phyloP scores from a whole-genome alignment of 2,329 filamentous ascomycete genomes.

The Penicillium griseofulvum region DNA sequence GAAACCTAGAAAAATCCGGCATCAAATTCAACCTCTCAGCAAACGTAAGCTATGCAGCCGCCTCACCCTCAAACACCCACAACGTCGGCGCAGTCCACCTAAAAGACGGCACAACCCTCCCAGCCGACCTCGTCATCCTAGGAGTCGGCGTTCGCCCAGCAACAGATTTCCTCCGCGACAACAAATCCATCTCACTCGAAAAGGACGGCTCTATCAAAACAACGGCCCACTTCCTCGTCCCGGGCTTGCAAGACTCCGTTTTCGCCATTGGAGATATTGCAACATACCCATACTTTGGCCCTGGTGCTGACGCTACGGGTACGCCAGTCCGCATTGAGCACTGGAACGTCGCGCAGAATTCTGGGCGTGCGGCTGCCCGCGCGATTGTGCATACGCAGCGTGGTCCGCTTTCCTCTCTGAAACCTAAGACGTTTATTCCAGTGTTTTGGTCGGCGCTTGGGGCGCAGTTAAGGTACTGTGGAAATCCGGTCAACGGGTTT shows the following conservation, averaged over 20 bases:
- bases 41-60: slow-evolving; percentile 76
- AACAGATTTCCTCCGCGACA: slow-evolving; percentile 76
- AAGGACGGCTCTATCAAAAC: slow-evolving; percentile 82
- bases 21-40: slow-evolving; percentile 85
- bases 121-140: slow-evolving; percentile 86
- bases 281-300: slow-evolving; percentile 89
- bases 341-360: slow-evolving; percentile 97
- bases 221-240: slow-evolving; percentile 74
- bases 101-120: slow-evolving; percentile 79
- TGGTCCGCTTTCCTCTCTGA: slow-evolving; percentile 39
- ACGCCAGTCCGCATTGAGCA: slow-evolving; percentile 80
- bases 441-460: slow-evolving; percentile 97
- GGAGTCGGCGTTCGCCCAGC: slow-evolving; percentile 86
- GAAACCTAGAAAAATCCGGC: slow-evolving; percentile 76
- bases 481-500: slow-evolving; percentile 77
- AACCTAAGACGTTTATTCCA: slow-evolving; percentile 75
- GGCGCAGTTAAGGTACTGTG: slow-evolving; percentile 87
- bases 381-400: slow-evolving; percentile 65
- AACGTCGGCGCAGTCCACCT: slow-evolving; percentile 78
- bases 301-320: slow-evolving; percentile 67
- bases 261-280: slow-evolving; percentile 96
- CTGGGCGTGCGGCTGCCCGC: slow-evolving; percentile 74
- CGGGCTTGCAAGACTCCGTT: slow-evolving; percentile 69
- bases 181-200: slow-evolving; percentile 67
- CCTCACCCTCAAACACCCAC: slow-evolving; percentile 64